These are phyloP conservation scores for Maudiozyma turicensis DNA, from an alignment of 805 yeast genomes.

Conservation along the genomic window DNA sequence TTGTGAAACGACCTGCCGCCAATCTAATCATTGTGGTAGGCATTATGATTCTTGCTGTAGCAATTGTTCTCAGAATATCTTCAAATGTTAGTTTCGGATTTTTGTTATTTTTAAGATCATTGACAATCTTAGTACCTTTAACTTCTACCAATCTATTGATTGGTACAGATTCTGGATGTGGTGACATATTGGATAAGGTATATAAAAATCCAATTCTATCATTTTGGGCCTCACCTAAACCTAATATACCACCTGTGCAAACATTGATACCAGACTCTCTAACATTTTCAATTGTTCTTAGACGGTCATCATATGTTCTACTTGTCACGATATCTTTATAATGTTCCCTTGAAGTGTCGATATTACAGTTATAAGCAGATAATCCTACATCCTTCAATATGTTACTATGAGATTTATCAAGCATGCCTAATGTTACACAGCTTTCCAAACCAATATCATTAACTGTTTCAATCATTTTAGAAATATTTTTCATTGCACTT, in stretches of 20 bases:
- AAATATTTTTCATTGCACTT: slow-evolving; percentile 50
- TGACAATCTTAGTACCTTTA: slow-evolving; percentile 67
- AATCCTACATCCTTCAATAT: slow-evolving; percentile 57
- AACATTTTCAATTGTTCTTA: slow-evolving; percentile 55
- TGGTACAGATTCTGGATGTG: slow-evolving; percentile 79
- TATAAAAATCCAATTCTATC: slow-evolving; percentile 62
- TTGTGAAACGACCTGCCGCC: slow-evolving; percentile 75
- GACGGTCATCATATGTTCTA: slow-evolving; percentile 61
- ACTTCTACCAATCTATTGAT: slow-evolving; percentile 71
- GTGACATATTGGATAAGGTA: slow-evolving; percentile 55
- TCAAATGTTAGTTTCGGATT: slow-evolving; percentile 46
- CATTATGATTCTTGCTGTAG: slow-evolving; percentile 69
- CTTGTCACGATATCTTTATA: slow-evolving; percentile 66
- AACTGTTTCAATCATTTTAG: slow-evolving; percentile 55
- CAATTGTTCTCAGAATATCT: slow-evolving; percentile 55
- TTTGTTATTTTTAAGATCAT: slow-evolving; percentile 36
- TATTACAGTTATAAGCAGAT: slow-evolving; percentile 75
- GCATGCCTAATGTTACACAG: slow-evolving; percentile 77
- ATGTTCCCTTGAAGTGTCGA: slow-evolving; percentile 71
- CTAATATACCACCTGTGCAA: slow-evolving; percentile 74
- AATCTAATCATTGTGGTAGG: slow-evolving; percentile 61
- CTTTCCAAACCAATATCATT: slow-evolving; percentile 63
- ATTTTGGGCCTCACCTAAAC: slow-evolving; percentile 63
- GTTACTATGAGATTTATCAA: slow-evolving; percentile 52
- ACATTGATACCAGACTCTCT: slow-evolving; percentile 54